A percentile compares a stretch with the other conserved stretches of the same genome.
Evolutionary conservation across 768 basidiomycete genomes (phyloP).

Genomic region (Rhizopogon salebrosus): DNA sequence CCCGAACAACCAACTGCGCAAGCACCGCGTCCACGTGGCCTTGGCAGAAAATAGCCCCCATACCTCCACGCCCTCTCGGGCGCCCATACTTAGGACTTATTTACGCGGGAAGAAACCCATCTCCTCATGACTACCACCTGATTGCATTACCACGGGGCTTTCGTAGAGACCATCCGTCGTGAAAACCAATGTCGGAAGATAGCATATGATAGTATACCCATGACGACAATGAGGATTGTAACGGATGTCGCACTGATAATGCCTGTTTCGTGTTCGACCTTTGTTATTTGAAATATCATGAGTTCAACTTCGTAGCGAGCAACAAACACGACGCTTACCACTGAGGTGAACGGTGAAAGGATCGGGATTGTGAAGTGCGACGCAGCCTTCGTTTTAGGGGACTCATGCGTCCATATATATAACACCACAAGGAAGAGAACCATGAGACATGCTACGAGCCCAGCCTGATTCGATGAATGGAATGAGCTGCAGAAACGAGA

Average conservation of each 20-base stretch:
- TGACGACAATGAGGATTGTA: constrained; percentile 32
- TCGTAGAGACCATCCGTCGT: no score
- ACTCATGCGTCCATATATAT: background rate
- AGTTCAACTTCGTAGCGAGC: background rate
- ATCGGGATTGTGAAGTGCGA: constrained; percentile 76
- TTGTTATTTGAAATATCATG: background rate
- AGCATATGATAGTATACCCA: constrained; percentile 37
- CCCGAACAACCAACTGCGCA: background rate
- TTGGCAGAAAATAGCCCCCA: background rate
- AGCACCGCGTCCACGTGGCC: background rate
- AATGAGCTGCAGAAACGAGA: constrained; percentile 8
- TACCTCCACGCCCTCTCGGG: background rate
- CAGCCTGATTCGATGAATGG: constrained; percentile 6
- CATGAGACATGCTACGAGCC: constrained; percentile 14
- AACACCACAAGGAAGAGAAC: constrained; percentile 15
- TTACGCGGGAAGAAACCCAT: background rate
- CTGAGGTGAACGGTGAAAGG: constrained; percentile 73
- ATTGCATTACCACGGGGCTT: background rate
- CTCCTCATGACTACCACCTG: constrained; percentile 1
- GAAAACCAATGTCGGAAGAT: constrained; percentile 36
- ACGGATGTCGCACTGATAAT: constrained; percentile 48
- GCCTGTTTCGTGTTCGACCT: constrained; percentile 77
- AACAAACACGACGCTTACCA: constrained; percentile 35
- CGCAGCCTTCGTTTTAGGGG: constrained; percentile 22
- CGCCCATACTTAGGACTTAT: background rate